These are phyloP conservation scores for Neofusicoccum cordaticola DNA, from an alignment of 2,329 filamentous ascomycete species.

Conservation along the genomic window DNA sequence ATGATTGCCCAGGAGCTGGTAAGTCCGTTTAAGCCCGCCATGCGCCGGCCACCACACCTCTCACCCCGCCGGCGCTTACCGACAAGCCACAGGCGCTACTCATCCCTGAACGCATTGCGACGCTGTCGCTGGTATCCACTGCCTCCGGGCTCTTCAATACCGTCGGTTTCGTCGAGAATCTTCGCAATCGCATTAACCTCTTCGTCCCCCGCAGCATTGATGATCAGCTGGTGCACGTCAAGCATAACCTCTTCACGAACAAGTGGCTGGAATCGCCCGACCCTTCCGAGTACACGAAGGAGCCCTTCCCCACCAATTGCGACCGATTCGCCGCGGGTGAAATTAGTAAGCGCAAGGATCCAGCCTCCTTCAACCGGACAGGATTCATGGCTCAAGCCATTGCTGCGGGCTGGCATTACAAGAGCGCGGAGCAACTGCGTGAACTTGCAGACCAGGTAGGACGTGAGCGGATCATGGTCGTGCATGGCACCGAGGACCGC, in stretches of 20 bases:
- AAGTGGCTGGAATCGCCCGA: constrained; percentile 64
- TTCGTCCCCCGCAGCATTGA: constrained; percentile 68
- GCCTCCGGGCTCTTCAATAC: constrained; percentile 49
- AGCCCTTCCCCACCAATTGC: constrained; percentile 69
- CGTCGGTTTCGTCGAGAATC: constrained; percentile 60
- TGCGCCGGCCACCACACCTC: background rate
- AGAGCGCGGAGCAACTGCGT: constrained; percentile 64
- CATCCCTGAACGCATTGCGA: constrained; percentile 49
- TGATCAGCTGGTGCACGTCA: constrained; percentile 61
- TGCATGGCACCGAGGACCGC: constrained; percentile 73
- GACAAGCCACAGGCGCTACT: constrained; percentile 33
- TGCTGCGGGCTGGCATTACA: constrained; percentile 77
- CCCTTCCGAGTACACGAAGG: constrained; percentile 33
- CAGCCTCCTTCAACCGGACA: constrained; percentile 58
- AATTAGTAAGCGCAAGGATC: constrained; percentile 65
- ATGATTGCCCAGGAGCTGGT: constrained; percentile 87
- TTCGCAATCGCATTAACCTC: constrained; percentile 56
- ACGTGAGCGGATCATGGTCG: constrained; percentile 68
- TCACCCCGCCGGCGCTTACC: background rate
- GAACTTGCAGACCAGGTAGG: constrained; percentile 67
- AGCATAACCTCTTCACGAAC: constrained; percentile 63
- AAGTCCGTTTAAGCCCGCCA: constrained; percentile 28
- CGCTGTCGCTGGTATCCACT: constrained; percentile 51
- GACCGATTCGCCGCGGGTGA: constrained; percentile 82
- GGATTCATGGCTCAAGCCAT: constrained; percentile 76